Evolutionary conservation across 345 rosid species (phyloP).

Genomic region (Eutrema heterophyllum): DNA sequence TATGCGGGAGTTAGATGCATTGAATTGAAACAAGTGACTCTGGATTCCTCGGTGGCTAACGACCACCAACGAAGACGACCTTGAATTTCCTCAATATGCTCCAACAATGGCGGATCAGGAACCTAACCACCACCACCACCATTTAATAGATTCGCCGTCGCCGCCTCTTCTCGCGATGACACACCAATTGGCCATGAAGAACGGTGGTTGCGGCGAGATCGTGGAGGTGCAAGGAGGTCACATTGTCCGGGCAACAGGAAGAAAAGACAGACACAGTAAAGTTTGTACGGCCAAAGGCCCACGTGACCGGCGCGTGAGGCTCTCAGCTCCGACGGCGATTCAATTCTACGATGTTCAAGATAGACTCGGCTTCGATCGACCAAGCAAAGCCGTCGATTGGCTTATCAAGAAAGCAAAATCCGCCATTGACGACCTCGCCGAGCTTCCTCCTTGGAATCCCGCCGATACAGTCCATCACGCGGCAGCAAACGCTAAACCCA

Average conservation of each 20-base stretch:
- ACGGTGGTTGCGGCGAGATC: constrained; percentile 54
- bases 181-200: constrained; percentile 21
- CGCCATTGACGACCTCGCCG: constrained; percentile 76
- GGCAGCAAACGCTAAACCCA: constrained; percentile 16
- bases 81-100: constrained; percentile 29
- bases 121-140: constrained; percentile 36
- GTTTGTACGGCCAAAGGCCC: constrained; percentile 93
- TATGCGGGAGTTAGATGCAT: not conserved
- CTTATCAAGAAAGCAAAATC: constrained; percentile 77
- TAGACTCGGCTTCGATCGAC: constrained; percentile 87
- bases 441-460: constrained; percentile 84
- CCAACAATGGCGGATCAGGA: constrained; percentile 28
- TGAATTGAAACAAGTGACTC: not conserved
- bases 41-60: constrained; percentile 23
- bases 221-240: constrained; percentile 96
- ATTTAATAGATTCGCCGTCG: constrained; percentile 45
- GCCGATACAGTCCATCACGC: constrained; percentile 10
- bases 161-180: constrained; percentile 42
- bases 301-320: constrained; percentile 93
- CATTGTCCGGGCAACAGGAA: constrained; percentile 83
- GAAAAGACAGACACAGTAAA: constrained; percentile 91
- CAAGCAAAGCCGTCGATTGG: constrained; percentile 98
- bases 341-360: constrained; percentile 96
- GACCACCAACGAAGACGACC: constrained; percentile 3
- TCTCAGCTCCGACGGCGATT: constrained; percentile 92